Percentiles rank a stretch among this genome's conserved stretches.
Conservation (phyloP, 1,139 yeast genomes). For the Keqinozyma sinolaborantium region DNA sequence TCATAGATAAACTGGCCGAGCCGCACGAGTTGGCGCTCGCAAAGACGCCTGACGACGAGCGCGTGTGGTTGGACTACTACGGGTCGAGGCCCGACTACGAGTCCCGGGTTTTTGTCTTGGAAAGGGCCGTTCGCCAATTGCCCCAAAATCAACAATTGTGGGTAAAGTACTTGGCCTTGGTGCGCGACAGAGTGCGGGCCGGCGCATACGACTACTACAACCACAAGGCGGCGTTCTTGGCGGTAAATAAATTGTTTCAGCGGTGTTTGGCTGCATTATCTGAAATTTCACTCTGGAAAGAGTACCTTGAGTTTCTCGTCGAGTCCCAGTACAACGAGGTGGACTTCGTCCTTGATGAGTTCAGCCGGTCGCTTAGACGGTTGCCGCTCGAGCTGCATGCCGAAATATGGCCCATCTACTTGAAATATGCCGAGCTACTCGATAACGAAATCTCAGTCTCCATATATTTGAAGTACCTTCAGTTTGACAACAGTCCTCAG, state of each 20-base stretch:
- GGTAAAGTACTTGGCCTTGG: constrained; percentile 46
- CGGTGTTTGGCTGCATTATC: constrained; percentile 40
- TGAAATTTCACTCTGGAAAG: constrained; percentile 53
- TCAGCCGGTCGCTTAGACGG: constrained; percentile 50
- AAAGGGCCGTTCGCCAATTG: constrained; percentile 48
- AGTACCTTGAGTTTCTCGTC: constrained; percentile 47
- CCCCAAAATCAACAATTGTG: constrained; percentile 34
- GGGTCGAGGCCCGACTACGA: constrained; percentile 15
- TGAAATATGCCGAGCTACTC: constrained; percentile 47
- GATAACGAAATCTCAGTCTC: constrained; percentile 24
- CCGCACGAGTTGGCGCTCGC: constrained; percentile 45
- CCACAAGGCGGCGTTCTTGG: constrained; percentile 23
- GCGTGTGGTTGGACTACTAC: constrained; percentile 55
- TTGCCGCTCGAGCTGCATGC: constrained; percentile 54
- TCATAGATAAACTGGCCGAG: constrained; percentile 16
- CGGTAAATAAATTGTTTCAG: constrained; percentile 43
- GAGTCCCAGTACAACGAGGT: constrained; percentile 30
- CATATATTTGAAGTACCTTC: constrained; percentile 45
- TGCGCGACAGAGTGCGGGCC: constrained; percentile 24
- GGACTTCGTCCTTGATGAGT: constrained; percentile 41
- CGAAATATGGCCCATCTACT: constrained; percentile 57
- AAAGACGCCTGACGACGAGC: constrained; percentile 39
- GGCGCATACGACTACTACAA: constrained; percentile 19
- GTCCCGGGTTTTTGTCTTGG: constrained; percentile 43
- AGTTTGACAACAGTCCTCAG: constrained; percentile 12